Percentiles rank a stretch among this genome's conserved stretches.
Evolutionary conservation across 768 basidiomycete species (phyloP).

Genomic region (Agrocybe praecox): DNA sequence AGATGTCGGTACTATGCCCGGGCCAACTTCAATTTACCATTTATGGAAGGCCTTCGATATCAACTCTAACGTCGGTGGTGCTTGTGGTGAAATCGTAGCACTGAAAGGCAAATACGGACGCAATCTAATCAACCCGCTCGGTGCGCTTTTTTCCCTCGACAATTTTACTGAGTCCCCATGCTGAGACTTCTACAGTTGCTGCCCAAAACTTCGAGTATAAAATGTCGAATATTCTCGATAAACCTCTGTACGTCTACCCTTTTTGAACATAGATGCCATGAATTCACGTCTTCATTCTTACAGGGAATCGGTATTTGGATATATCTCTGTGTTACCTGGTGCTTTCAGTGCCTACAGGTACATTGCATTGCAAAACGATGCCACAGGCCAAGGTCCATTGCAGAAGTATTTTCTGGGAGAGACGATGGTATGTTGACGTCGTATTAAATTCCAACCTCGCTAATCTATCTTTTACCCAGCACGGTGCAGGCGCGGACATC

Average conservation of each 20-base stretch:
- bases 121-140: conserved; percentile 80
- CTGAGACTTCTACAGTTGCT: conserved; percentile 47
- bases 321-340: conserved; percentile 92
- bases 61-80: conserved; percentile 88
- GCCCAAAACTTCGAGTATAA: conserved; percentile 96
- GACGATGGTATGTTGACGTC: conserved; percentile 60
- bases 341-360: conserved; percentile 93
- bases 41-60: conserved; percentile 95
- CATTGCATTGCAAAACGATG: conserved; percentile 89
- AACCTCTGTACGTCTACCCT: conserved; percentile 54
- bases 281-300: not conserved
- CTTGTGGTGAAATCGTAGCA: conserved; percentile 95
- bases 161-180: not conserved
- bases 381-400: conserved; percentile 80
- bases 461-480: conserved; percentile 36
- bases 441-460: conserved; percentile 11
- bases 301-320: conserved; percentile 85
- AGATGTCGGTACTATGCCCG: conserved; percentile 83
- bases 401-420: conserved; percentile 98
- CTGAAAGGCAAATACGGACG: conserved; percentile 83
- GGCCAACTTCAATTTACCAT: conserved; percentile 87
- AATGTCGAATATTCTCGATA: conserved; percentile 92
- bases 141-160: conserved; percentile 10
- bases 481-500: conserved; percentile 84
- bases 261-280: conserved; percentile 26